These are phyloP conservation scores for Rosa hybrid DNA, from an alignment of 331 rosid species.

Conservation along the genomic window DNA sequence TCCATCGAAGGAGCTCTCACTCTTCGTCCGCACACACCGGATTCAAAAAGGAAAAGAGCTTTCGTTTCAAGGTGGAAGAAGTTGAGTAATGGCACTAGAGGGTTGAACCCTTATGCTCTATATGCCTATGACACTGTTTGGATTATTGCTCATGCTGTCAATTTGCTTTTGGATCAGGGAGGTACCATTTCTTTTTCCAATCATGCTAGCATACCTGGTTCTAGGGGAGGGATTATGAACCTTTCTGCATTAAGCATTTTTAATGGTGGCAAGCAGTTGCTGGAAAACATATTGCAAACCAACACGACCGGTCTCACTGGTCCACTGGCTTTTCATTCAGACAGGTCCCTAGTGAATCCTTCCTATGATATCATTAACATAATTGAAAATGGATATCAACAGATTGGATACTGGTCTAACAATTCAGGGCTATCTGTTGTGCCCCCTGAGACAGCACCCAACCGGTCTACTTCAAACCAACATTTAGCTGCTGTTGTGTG, in stretches of 20 bases:
- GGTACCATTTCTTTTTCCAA: conserved; percentile 37
- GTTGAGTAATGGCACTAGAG: conserved; percentile 47
- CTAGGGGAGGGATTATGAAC: conserved; percentile 27
- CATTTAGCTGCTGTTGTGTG: conserved; percentile 26
- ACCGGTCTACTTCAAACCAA: conserved; percentile 31
- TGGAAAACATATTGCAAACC: conserved; percentile 37
- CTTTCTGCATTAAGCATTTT: conserved; percentile 39
- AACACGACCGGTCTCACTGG: conserved; percentile 44
- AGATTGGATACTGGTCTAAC: conserved; percentile 46
- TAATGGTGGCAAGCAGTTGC: conserved; percentile 39
- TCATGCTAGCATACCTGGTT: conserved; percentile 3
- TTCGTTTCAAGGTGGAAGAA: conserved; percentile 40
- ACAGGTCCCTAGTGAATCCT: conserved; percentile 35
- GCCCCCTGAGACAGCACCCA: conserved; percentile 25
- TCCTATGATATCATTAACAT: conserved; percentile 44
- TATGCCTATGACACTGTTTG: conserved; percentile 59
- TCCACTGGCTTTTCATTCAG: conserved; percentile 33
- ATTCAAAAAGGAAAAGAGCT: conserved; percentile 30
- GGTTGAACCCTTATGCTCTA: conserved; percentile 49
- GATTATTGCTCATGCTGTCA: conserved; percentile 42
- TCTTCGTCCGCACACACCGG: conserved; percentile 43
- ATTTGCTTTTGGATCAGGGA: conserved; percentile 43
- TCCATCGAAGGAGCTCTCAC: conserved; percentile 50
- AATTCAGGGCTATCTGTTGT: conserved; percentile 40
- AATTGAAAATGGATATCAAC: conserved; percentile 23